These are phyloP conservation scores for Dioscorea zingiberensis DNA, from an alignment of 106 monocot species.

Conservation along the genomic window DNA sequence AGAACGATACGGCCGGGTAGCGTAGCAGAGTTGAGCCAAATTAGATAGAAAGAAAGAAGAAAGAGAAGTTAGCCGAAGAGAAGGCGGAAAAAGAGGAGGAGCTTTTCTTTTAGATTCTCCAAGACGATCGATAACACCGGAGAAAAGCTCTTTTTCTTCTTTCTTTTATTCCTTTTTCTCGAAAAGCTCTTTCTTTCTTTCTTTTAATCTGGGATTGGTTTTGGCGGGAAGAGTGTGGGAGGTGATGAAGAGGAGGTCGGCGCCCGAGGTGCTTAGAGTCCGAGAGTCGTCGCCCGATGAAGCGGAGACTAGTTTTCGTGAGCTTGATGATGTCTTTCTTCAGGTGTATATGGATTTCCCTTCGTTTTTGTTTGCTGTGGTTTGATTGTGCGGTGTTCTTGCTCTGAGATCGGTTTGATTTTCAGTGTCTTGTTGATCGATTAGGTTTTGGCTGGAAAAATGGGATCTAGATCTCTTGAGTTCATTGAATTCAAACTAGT, in stretches of 20 bases:
- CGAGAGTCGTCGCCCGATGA: slow-evolving; percentile 21
- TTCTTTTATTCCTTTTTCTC: too few relatives aligned
- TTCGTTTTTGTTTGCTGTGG: not conserved
- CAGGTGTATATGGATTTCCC: slow-evolving; percentile 27
- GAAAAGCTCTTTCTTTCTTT: not conserved
- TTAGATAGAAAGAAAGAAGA: not conserved
- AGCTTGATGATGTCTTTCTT: slow-evolving; percentile 64
- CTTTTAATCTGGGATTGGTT: not conserved
- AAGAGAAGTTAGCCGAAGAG: not conserved
- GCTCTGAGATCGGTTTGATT: not conserved
- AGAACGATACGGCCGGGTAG: too few relatives aligned
- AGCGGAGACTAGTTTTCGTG: slow-evolving; percentile 44
- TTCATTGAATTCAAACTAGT: too few relatives aligned
- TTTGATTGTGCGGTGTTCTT: not conserved
- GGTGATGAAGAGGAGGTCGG: slow-evolving; percentile 12
- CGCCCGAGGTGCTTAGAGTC: slow-evolving; percentile 26
- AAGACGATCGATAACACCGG: too few relatives aligned
- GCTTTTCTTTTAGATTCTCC: not conserved
- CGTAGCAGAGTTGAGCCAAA: too few relatives aligned
- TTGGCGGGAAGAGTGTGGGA: slow-evolving; percentile 14
- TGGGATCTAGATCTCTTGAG: too few relatives aligned
- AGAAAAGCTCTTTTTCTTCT: too few relatives aligned
- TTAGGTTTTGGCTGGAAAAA: too few relatives aligned
- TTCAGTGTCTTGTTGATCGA: not conserved
- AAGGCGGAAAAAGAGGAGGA: not conserved